Evolutionary conservation across 1,284 basidiomycete species (phyloP), one percentile per base, ranked within the genome.

Genomic region (Psilocybe mexicana): DNA sequence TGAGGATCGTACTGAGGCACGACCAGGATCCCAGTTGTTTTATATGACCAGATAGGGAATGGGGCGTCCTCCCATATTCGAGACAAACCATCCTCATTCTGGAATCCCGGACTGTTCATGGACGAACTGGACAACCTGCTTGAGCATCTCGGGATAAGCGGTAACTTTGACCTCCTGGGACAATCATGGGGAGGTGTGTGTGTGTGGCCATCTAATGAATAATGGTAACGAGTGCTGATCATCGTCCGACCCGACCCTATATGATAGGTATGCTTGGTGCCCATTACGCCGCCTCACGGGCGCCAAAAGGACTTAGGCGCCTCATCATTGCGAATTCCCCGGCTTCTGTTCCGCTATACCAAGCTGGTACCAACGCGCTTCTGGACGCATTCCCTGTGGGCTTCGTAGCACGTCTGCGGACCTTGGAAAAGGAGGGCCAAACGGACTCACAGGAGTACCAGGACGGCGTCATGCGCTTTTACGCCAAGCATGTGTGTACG

Each of bases 101-200:
- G 81, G 81, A 79, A 75, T 3, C 64, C 73, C 6, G 70, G 78
- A 14, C 72, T 83, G 10, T 83, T 82, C 67, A 67, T 82, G 61
- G 72, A 77, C 57, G 79, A 84, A 64, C 73, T 84, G 7, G 73
- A 76, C n/a, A 79, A 76, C 58, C 63, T 84, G 0, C 60, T 82
- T 10, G 26, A 55, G 5, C 65, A 77, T 45, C 67, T 84, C 1
- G 68, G 69, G 0, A 73, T 82, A 45, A 43, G 62, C n/a, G 63
- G 69, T 14, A 60, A 73, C 43, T 82, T 75, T 62, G 73, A 75
- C 60, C 59, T 83, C 2, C 61, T 78, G 10, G 81, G 81, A 0
- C 80, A 82, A 48, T 81, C 77, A 11, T 82, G 78, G 76, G 82
- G 82, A 28, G 79, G 66, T 6, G 47, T 18, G 55, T 40, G 2